These are phyloP conservation scores for Protomyces macrosporus DNA, from an alignment of 1,139 yeast species.

Conservation along the genomic window DNA sequence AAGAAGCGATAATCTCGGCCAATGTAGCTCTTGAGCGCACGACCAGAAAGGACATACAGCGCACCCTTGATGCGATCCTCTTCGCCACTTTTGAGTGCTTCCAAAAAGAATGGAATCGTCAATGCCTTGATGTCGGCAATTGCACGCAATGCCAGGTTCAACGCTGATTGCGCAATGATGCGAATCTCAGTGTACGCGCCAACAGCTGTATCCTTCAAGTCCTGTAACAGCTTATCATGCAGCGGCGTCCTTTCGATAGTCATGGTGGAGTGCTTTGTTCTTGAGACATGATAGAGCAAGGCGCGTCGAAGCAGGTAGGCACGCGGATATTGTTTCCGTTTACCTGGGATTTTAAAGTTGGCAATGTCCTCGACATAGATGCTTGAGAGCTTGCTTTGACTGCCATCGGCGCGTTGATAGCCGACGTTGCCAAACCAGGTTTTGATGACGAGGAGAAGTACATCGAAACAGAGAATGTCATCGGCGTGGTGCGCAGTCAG, in stretches of 20 bases:
- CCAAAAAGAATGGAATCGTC: constrained; percentile 44
- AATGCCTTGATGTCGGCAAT: constrained; percentile 56
- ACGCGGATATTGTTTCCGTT: constrained; percentile 72
- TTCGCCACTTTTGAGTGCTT: constrained; percentile 53
- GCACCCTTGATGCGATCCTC: constrained; percentile 63
- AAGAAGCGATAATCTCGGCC: constrained; percentile 56
- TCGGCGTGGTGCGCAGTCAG: constrained; percentile 53
- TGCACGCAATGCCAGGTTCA: constrained; percentile 68
- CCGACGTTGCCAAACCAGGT: constrained; percentile 86
- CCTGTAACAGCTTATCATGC: constrained; percentile 61
- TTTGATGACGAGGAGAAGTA: constrained; percentile 60
- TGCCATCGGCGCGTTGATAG: constrained; percentile 59
- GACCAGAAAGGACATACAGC: constrained; percentile 41
- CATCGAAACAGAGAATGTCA: constrained; percentile 63
- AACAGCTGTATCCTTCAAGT: constrained; percentile 61
- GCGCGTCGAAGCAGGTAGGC: constrained; percentile 68
- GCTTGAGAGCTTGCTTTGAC: constrained; percentile 47
- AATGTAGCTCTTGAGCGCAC: constrained; percentile 45
- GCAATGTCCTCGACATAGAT: constrained; percentile 48
- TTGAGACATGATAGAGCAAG: constrained; percentile 69
- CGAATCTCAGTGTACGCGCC: constrained; percentile 70
- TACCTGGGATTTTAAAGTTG: constrained; percentile 47
- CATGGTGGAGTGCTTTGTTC: constrained; percentile 70
- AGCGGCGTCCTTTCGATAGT: constrained; percentile 64
- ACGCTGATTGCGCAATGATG: constrained; percentile 62